These are phyloP conservation scores for Tylopilus intermedius DNA, from an alignment of 768 basidiomycete species.

Conservation along the genomic window DNA sequence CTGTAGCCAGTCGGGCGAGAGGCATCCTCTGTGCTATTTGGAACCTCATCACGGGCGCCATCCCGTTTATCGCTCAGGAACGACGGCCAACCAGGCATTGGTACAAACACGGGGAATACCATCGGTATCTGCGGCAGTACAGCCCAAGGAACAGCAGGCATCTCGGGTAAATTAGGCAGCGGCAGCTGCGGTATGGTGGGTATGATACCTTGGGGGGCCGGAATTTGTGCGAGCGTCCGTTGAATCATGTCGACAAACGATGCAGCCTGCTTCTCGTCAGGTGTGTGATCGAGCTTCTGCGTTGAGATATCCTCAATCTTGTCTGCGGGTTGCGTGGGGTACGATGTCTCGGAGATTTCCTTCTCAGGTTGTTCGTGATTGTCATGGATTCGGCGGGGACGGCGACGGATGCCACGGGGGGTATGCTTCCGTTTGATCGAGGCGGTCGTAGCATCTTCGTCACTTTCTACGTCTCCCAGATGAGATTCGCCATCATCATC, in stretches of 20 bases:
- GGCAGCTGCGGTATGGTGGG: slow-evolving; percentile 44
- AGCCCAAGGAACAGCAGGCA: slow-evolving; percentile 60
- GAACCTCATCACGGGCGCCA: slow-evolving; percentile 22
- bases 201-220: slow-evolving; percentile 58
- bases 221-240: slow-evolving; percentile 58
- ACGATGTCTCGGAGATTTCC: background rate
- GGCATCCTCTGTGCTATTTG: slow-evolving; percentile 32
- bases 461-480: slow-evolving; percentile 68
- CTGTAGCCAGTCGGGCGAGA: slow-evolving; percentile 37
- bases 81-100: slow-evolving; percentile 59
- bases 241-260: slow-evolving; percentile 69
- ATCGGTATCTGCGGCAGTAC: slow-evolving; percentile 64
- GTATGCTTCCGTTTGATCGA: slow-evolving; percentile 28
- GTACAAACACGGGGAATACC: slow-evolving; percentile 77
- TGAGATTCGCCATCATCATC: slow-evolving; percentile 57
- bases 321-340: slow-evolving; percentile 1
- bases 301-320: slow-evolving; percentile 20
- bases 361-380: slow-evolving; percentile 11
- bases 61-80: slow-evolving; percentile 52
- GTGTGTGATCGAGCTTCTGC: slow-evolving; percentile 12
- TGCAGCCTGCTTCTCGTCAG: slow-evolving; percentile 38
- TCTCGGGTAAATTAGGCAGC: slow-evolving; percentile 58
- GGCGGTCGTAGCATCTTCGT: slow-evolving; percentile 42
- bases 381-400: slow-evolving; percentile 14
- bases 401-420: slow-evolving; percentile 34